phyloP scores from a whole-genome alignment of 768 basidiomycete species.

The Gautieria morchelliformis region DNA sequence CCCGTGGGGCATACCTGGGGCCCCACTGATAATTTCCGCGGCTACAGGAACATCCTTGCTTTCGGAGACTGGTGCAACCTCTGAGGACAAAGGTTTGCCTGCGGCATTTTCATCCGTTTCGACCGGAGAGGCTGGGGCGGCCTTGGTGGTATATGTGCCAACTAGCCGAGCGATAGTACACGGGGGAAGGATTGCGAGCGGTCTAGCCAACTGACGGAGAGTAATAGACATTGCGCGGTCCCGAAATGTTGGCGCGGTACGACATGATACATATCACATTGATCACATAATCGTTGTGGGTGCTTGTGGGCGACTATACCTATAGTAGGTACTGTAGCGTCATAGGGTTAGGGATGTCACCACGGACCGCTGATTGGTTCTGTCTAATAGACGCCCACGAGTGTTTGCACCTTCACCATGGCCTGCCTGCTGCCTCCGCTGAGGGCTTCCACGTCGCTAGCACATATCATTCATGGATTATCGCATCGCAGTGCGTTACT shows the following conservation, averaged over 20 bases:
- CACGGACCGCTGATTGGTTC: no score
- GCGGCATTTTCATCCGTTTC: background rate
- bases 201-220: background rate
- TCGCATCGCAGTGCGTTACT: background rate
- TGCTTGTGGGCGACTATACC: no score
- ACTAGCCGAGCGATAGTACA: background rate
- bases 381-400: no score
- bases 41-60: conserved; percentile 48
- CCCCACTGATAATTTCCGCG: conserved; percentile 80
- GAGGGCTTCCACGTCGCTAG: background rate
- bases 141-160: background rate
- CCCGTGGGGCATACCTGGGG: conserved; percentile 49
- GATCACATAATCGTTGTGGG: no score
- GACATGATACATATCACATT: no score
- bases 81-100: background rate
- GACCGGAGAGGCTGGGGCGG: background rate
- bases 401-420: background rate
- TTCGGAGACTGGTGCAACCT: conserved; percentile 1
- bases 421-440: background rate
- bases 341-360: no score
- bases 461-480: background rate
- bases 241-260: no score
- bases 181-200: background rate
- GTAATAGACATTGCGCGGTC: background rate
- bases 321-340: no score